Base-by-base conservation (phyloP, 139 green algal species). In the Coelastrella sp. region DNA sequence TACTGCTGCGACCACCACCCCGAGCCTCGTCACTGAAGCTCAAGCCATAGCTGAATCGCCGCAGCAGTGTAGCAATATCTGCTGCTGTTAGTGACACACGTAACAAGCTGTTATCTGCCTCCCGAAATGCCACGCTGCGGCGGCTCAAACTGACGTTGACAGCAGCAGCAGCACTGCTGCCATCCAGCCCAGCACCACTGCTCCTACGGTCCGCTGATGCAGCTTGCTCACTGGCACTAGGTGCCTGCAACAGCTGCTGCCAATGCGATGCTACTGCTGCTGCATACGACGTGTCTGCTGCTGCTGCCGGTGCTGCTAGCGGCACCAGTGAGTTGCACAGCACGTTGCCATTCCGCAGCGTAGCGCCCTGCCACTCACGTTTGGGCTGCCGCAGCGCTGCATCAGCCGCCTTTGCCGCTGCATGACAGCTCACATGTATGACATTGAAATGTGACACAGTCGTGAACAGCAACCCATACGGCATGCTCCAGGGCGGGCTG, bases 251-350 rank as follows among this genome's bases (percentile, higher is more conserved):
- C 54, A 86, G 83, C 74, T 89, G 82, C 82, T 89, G 82, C 93
- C 93, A 96, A 73, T 87, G 95, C 20, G 73, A 60, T 13, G 93
- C 77, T 13, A 94, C 86, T 22, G 90, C 92, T 58, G 92, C 87
- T 20, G 88, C 88, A 59, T 95, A 93, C 10, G 87, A 65, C 0
- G 83, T 90, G 11, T 85, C 73, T 7, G 93, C 85, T 56, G n/a
- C n/a, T n/a, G 73, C 85, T 74, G 73, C 58, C 0, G 74, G 64
- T 7, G 80, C 92, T 14, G 85, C 61, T 5, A 97, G 59, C 0
- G 95, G 95, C 20, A 97, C 92, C 61, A 97, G 82, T 74, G 90
- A 91, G 85, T 97, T 97, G 93, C 91, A 95, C 23, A 96, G 92
- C 77, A 95, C 96, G 22, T 92, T 94, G 58, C 92, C 94, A 90